Conservation (phyloP, 2,329 filamentous ascomycete genomes). For the Alternaria brassicicola region DNA sequence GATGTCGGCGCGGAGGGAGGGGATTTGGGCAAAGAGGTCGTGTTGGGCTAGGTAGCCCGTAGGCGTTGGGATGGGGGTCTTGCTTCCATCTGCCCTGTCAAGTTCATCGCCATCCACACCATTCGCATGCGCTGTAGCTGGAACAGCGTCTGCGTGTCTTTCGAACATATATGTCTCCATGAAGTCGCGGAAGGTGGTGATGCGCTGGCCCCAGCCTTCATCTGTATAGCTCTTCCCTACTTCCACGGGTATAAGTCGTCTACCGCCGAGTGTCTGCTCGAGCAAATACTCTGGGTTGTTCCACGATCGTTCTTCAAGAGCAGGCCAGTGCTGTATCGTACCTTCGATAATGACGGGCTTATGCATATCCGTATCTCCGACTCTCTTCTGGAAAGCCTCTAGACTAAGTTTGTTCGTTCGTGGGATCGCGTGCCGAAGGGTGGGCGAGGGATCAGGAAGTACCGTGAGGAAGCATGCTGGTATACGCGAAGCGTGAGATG, state of each 20-base stretch:
- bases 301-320: slow-evolving; percentile 73
- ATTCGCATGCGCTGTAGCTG: background rate
- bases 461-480: slow-evolving; percentile 25
- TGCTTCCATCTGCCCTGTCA: no score
- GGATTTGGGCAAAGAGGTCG: slow-evolving; percentile 83
- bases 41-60: slow-evolving; percentile 91
- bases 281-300: slow-evolving; percentile 74
- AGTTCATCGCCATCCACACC: no score
- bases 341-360: slow-evolving; percentile 72
- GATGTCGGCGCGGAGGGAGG: slow-evolving; percentile 76
- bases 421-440: slow-evolving; percentile 28
- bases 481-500: background rate
- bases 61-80: background rate
- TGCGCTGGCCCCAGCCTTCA: slow-evolving; percentile 79
- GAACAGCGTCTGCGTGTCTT: background rate
- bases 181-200: slow-evolving; percentile 77
- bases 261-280: slow-evolving; percentile 73
- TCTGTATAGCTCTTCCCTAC: slow-evolving; percentile 88
- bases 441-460: slow-evolving; percentile 9
- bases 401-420: slow-evolving; percentile 28
- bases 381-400: slow-evolving; percentile 37
- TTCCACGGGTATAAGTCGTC: slow-evolving; percentile 84
- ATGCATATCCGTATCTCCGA: slow-evolving; percentile 28
- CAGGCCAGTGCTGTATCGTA: slow-evolving; percentile 75
- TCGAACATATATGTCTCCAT: slow-evolving; percentile 64